Evolutionary conservation across 495 filamentous ascomycete genomes (phyloP).

Genomic region (Aspergillus saccharolyticus): DNA sequence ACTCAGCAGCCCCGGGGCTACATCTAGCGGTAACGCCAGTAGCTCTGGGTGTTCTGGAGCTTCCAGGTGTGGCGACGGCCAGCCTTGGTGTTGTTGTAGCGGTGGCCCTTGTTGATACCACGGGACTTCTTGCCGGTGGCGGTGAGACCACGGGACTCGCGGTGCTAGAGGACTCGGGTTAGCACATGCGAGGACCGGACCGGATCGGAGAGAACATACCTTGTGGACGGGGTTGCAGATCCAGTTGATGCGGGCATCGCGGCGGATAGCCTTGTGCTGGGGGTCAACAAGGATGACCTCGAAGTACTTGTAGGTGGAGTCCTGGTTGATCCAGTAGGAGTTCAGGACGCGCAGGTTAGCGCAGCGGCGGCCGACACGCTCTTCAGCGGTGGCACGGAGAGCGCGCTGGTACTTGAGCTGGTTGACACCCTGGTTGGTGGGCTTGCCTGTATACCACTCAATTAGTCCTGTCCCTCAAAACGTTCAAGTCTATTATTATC

Average conservation of each 20-base stretch:
- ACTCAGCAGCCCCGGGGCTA: slow-evolving; percentile 4
- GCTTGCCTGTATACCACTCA: slow-evolving; percentile 66
- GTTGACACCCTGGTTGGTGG: slow-evolving; percentile 99
- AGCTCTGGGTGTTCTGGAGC: slow-evolving; percentile 94
- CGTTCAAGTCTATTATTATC: no score
- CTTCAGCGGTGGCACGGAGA: slow-evolving; percentile 92
- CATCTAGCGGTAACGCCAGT: slow-evolving; percentile 77
- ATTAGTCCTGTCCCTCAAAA: no score
- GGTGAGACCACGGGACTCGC: slow-evolving; percentile 93
- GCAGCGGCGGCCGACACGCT: slow-evolving; percentile 98
- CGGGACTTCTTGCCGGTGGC: slow-evolving; percentile 98
- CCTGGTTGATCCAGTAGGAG: slow-evolving; percentile 99
- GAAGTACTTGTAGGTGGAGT: slow-evolving; percentile 99
- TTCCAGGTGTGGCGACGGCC: slow-evolving; percentile 99
- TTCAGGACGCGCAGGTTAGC: slow-evolving; percentile 98
- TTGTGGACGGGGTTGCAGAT: slow-evolving; percentile 99
- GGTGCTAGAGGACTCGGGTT: slow-evolving; percentile 60
- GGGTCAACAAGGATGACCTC: slow-evolving; percentile 99
- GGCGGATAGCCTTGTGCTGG: slow-evolving; percentile 99
- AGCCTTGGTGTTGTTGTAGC: slow-evolving; percentile 93
- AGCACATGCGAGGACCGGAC: background rate
- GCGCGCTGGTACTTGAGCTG: slow-evolving; percentile 99
- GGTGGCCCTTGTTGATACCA: slow-evolving; percentile 97
- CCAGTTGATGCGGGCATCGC: slow-evolving; percentile 99
- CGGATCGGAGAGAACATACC: slow-evolving; percentile 33